Evolutionary conservation across 2,329 filamentous ascomycete species (phyloP), one percentile per base, ranked within the genome.

Genomic region (Ceratocystiopsis sp.): DNA sequence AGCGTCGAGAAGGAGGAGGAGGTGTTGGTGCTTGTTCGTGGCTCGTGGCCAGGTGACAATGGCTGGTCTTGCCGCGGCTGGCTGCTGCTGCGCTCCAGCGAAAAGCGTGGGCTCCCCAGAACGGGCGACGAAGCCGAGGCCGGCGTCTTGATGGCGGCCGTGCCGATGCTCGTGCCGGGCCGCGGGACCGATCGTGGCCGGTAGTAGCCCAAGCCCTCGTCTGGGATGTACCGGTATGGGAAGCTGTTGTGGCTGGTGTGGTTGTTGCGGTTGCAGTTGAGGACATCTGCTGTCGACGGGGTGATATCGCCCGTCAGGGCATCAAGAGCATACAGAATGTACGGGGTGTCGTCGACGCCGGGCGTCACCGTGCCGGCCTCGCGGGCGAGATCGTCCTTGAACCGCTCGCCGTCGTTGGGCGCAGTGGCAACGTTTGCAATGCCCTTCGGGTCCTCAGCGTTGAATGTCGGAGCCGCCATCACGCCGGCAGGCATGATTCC

Each of bases 281-380:
- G 5, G 4, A 17, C 34, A 14, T 18, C 36, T n/a, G 14, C 10
- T 14, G 39, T 2, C 4, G 40, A 35, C 4, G 37, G 14, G 7
- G 43, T 29, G 17, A 46, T 16, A n/a, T 82, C 75, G 40, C 80
- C 69, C 7, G 85, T 93, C 51, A 96, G 65, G 49, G 89, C 84
- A 49, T 93, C 83, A 49, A 96, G 75, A 36, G 89, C 87, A 58
- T 91, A 93, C 49, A 81, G 81, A 49, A 95, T 84, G 59, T 87
- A 93, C 0, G 85, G 86, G 10, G 78, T 81, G 54, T 93, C 82
- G 54, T 94, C 86, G 35, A 85, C 66, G 11, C 80, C 84, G 0
- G 86, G 86, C 0, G 84, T 89, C 44, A 76, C 66, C 36, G 66
- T 66, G 45, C 66, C 63, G 38, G 57, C 69, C 16, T 67, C 63